Evolutionary conservation across 345 rosid genomes (phyloP), one percentile per base, ranked within the genome.

Genomic region (Corchorus capsularis): DNA sequence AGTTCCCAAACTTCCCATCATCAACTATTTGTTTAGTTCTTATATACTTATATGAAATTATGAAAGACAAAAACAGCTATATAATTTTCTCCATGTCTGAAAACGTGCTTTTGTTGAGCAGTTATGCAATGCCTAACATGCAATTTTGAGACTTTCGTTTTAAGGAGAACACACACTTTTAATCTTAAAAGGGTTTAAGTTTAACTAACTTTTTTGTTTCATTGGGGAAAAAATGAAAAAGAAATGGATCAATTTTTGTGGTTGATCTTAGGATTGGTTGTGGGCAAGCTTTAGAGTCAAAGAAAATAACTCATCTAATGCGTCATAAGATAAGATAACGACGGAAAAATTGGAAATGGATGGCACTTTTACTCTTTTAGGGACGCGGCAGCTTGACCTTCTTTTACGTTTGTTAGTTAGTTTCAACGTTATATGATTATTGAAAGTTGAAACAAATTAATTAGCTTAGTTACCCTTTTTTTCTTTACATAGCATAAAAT

Each of bases 381-480:
- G 53, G 8, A 20, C 5, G n/a, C 63, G 69, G 62, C 69, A 62
- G 8, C 76, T 71, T 56, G 73, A 70, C 53, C 71, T 78, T 39
- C 55, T 53, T 39, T 2, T 39, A 39, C 27, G 27, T 27, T 27
- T 27, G n/a, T 27, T 27, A 27, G 27, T 27, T 27, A 27, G 27
- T 27, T 27, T 27, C 27, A 27, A 27, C 27, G 27, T 27, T 27
- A 27, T 27, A 27, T 27, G 27, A 27, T 27, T 27, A 27, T 27
- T 27, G 27, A 27, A 27, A 27, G 1, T 27, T 27, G 27, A 27
- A 27, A 27, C 27, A 27, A 27, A 27, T 27, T 27, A 27, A 27
- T 27, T 27, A 27, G 27, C 27, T 27, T 27, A 27, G 1, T 27
- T 27, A 27, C 27, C 27, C 27, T 27, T 27, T 27, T 27, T n/a